Evolutionary conservation across 805 yeast species (phyloP), one percentile per base, ranked within the genome.

Genomic region (Candida mattraensis): DNA sequence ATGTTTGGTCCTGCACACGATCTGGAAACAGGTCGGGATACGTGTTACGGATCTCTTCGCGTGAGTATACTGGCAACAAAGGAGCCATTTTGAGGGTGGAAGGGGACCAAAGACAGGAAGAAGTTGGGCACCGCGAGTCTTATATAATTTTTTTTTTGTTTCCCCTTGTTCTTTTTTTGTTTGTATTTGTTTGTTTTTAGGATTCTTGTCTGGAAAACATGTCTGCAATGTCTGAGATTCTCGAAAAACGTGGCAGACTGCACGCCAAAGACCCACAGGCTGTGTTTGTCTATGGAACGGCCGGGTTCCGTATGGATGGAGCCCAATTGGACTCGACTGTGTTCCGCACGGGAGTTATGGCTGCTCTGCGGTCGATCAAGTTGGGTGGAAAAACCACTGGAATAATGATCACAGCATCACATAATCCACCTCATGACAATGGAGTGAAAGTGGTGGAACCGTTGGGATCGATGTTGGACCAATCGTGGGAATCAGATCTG

Each of bases 391-490:
- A 82, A 50, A 75, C 83, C 7, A 74, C 89, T 19, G 99, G 99
- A n/a, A 82, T 89, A 9, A 91, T 93, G 97, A 81, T 93, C 53
- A 93, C 97, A 1, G 97, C 96, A 0, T 84, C 95, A 0, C 97
- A 88, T 60, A 88, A 88, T 53, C 96, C 96, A 0, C 95, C 97
- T 0, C 68, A 69, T 26, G 97, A 89, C 57, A 87, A 87, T 51
- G 96, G 96, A 18, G 91, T 87, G 33, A 91, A 91, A 62, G 70
- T 93, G n/a, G 87, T 91, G 16, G 98, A 91, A 48, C 97, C 98
- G 1, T 64, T 72, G 56, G 97, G 98, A 17, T 87, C 84, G 44
- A 89, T 89, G 97, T 71, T 89, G 48, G 83, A 76, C 38, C 77
- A 78, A 35, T 51, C 69, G 5, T 93, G 99, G 99, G 99, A 93